Percentiles rank a stretch among this genome's conserved stretches.
Evolutionary conservation across 495 filamentous ascomycete genomes (phyloP).

Genomic region (Tuber magnatum): DNA sequence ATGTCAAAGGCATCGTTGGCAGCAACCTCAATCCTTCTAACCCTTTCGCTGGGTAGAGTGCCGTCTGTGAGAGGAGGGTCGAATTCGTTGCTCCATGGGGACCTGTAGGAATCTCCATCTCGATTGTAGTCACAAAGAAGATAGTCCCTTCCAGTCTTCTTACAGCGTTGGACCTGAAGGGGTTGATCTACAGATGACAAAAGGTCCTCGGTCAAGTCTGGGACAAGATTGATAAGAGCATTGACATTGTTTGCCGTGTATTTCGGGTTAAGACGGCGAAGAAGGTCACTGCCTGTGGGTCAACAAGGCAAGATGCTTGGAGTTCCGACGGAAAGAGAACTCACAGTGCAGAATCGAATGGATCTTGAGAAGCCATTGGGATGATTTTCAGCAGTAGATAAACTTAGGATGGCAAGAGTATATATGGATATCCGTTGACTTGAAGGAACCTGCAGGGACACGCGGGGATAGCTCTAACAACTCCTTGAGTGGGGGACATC

Average conservation of each 20-base stretch:
- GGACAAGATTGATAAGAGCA: conserved; percentile 74
- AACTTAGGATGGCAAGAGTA: background rate
- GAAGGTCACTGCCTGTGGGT: conserved; percentile 67
- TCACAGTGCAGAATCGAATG: conserved; percentile 78
- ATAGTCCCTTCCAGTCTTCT: conserved; percentile 85
- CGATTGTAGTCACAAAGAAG: conserved; percentile 99
- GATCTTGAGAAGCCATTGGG: conserved; percentile 50
- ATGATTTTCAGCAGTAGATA: background rate
- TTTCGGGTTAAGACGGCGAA: conserved; percentile 92
- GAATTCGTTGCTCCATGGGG: conserved; percentile 97
- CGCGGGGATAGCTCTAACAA: background rate
- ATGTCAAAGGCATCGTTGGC: conserved; percentile 96
- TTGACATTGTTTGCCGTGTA: conserved; percentile 77
- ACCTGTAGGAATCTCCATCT: conserved; percentile 93
- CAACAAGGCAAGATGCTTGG: conserved; percentile 13
- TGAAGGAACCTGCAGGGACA: background rate
- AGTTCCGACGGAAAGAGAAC: conserved; percentile 38
- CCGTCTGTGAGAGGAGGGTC: conserved; percentile 69
- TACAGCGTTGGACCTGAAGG: conserved; percentile 74
- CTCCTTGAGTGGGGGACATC: background rate
- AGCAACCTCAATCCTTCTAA: conserved; percentile 84
- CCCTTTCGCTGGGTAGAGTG: conserved; percentile 72
- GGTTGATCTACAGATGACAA: conserved; percentile 96
- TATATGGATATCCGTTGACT: background rate
- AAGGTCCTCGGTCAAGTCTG: conserved; percentile 91